Base-by-base conservation (phyloP, 129 eudicot genomes). In the Tagetes erecta region DNA sequence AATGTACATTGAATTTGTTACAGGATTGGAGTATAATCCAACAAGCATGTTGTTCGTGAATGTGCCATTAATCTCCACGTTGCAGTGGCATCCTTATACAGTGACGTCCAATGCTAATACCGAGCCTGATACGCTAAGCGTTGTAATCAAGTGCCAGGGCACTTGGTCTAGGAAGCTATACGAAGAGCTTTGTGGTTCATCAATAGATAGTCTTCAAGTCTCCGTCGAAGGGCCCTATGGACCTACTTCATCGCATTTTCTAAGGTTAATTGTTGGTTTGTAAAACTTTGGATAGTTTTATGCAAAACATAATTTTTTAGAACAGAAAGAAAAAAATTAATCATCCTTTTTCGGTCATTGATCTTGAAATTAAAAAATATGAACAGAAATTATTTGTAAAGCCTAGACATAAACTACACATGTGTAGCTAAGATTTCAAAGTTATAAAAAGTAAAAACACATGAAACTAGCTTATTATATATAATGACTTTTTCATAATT, bases 11-110 rank as follows among this genome's bases (percentile, higher is more conserved):
- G 14, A 45, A 20, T 45, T 55, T 52, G 37, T 39, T 62, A 66
- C 83, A 87, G 92, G 74, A 73, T 78, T 86, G 78, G 79, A 70
- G 2, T 86, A 89, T 68, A 78, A 45, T 41, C 92, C 92, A 7
- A 67, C 83, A 20, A 89, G 96, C 88, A 81, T 83, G 3, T 36
- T 86, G 80, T 89, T 87, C 64, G 73, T 89, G 53, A 84, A 86
- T 76, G 83, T 86, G 73, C 88, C 92, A 11, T 58, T 71, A 52
- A 80, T 86, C 67, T 89, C 96, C 46, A 86, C 68, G 83, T 68
- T 89, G 75, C 96, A 89, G 70, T 86, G 89, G 92, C 96, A 89
- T 76, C 92, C 96, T 10, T 89, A 82, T 73, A 89, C 96, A 2
- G 77, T 89, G 39, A 82, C 83, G 46, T 89, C 96, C 51, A 84